A percentile compares a stretch with the other conserved stretches of the same genome.
Evolutionary conservation across 2,329 filamentous ascomycete genomes (phyloP).

Genomic region (Aspergillus persii): DNA sequence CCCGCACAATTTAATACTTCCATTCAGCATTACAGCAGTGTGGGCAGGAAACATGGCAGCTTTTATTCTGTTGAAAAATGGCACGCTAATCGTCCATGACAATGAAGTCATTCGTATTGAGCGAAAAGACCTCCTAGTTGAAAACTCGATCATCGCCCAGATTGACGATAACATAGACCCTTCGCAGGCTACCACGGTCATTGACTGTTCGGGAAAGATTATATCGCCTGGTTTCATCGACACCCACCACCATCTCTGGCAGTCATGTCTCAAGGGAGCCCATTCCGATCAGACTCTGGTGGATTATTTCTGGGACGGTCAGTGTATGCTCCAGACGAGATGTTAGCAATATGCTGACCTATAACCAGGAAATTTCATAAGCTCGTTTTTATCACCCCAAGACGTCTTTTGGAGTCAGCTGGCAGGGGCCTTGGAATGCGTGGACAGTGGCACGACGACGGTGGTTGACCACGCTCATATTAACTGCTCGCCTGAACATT

Average conservation of each 20-base stretch:
- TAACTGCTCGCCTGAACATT: neutral
- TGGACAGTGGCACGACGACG: neutral
- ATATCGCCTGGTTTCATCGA: neutral
- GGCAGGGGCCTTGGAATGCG: neutral
- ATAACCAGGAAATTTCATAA: neutral
- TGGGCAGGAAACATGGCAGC: neutral
- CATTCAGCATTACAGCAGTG: too few relatives aligned
- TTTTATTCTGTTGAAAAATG: neutral
- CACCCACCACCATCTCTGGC: neutral
- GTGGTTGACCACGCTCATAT: neutral
- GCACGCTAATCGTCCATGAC: neutral
- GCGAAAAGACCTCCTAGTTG: neutral
- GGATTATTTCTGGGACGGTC: neutral
- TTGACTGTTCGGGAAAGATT: neutral
- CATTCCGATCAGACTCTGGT: neutral
- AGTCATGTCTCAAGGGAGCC: neutral
- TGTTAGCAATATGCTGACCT: neutral
- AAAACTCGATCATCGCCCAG: neutral
- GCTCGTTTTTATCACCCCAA: neutral
- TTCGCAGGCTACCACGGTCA: neutral
- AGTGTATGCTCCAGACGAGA: neutral
- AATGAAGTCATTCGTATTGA: neutral
- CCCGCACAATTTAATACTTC: too few relatives aligned
- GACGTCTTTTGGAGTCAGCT: neutral
- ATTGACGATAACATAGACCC: neutral